Base-by-base conservation (phyloP, 1,284 basidiomycete genomes). In the Ustilago cynodontis region DNA sequence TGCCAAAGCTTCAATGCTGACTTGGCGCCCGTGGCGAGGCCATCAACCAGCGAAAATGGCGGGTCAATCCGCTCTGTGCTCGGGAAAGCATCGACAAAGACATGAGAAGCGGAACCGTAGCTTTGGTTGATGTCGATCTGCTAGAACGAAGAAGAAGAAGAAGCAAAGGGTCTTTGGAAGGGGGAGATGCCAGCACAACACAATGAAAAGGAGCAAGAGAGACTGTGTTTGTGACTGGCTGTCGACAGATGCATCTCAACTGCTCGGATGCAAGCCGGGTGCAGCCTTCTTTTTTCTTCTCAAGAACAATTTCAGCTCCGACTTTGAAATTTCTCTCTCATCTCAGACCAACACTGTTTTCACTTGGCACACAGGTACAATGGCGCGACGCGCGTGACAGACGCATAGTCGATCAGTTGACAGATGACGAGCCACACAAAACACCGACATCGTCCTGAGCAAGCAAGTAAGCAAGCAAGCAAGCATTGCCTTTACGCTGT, bases 211-310 rank as follows among this genome's bases (percentile, higher is more conserved):
- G 33, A 33, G 58, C 58, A 52, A 33, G 31, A 33, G 31, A 33
- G 31, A 33, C 6, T 33, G 31, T 11, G 31, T 33, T 33, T 33
- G 31, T 35, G 35, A 16, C 52, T 37, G 37, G 51, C 16, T 60
- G 58, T 49, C 51, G 14, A 37, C 58, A 49, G 37, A 41, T 60
- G 24, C 28, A 31, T 49, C 26, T 43, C 35, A 45, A 33, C 6
- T 33, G 31, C 31, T 33, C 31, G 31, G 31, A 33, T 33, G 31
- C 31, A 33, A 11, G 45, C 37, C n/a, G n/a, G n/a, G n/a, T 26
- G 37, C 39, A 65, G 57, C 56, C 63, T 65, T 65, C 63, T 59
- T 65, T 65, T 37, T 59, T 65, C 56, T 59, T 59, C 53, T 35
- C 47, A 64, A 43, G 45, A 51, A 51, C 13, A n/a, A 20, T 22